Evolutionary conservation across 805 yeast genomes (phyloP).

Genomic region (Metschnikowia orientalis): DNA sequence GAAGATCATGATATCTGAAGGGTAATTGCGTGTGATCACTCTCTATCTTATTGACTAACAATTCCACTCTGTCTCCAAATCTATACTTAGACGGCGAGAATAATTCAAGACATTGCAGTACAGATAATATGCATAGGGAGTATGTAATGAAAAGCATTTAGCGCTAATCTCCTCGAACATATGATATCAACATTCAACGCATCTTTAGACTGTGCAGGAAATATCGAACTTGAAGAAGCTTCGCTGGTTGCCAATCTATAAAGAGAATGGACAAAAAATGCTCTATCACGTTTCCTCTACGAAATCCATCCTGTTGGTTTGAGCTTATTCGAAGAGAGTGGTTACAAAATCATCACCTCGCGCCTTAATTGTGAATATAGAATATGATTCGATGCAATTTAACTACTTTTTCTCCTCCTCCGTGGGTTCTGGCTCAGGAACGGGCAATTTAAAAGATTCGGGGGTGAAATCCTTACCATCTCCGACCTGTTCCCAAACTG

Average conservation of each 20-base stretch:
- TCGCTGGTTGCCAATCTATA: too few species aligned
- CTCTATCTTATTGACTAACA: slow-evolving; percentile 72
- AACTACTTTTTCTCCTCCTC: slow-evolving; percentile 32
- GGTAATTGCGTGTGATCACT: slow-evolving; percentile 77
- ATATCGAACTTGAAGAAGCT: too few species aligned
- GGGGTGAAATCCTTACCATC: slow-evolving; percentile 81
- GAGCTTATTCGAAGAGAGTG: too few species aligned
- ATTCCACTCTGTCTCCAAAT: slow-evolving; percentile 58
- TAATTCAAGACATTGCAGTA: slow-evolving; percentile 11
- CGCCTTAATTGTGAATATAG: too few species aligned
- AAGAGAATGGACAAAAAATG: too few species aligned
- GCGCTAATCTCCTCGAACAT: too few species aligned
- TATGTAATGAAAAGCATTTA: slow-evolving; percentile 10
- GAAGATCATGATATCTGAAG: slow-evolving; percentile 69
- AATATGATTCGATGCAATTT: slow-evolving; percentile 8
- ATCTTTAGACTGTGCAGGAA: too few species aligned
- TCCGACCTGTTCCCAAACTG: slow-evolving; percentile 91
- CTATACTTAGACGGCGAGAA: slow-evolving; percentile 38
- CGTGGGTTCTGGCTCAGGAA: slow-evolving; percentile 70
- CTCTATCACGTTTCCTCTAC: too few species aligned
- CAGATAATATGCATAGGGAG: slow-evolving; percentile 6
- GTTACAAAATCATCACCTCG: too few species aligned
- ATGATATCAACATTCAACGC: too few species aligned
- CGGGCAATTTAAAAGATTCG: slow-evolving; percentile 74
- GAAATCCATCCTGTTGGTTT: too few species aligned